Percentiles rank a stretch among this genome's conserved stretches.
Evolutionary conservation across 805 yeast genomes (phyloP).

Genomic region (Suhomyces emberorum): DNA sequence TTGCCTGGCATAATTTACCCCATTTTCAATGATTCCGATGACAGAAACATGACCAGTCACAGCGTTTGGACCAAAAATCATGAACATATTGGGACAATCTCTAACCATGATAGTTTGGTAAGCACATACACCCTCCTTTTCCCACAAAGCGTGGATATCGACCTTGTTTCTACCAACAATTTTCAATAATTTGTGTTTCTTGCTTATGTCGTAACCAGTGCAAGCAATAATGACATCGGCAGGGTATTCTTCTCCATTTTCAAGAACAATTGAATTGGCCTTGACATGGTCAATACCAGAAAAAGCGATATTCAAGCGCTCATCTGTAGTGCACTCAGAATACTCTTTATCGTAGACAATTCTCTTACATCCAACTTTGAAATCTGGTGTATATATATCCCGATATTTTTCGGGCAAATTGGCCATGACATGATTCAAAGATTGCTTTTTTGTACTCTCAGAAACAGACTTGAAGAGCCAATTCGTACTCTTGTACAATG

Average conservation of each 20-base stretch:
- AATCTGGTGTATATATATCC: slow-evolving; percentile 33
- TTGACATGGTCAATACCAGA: slow-evolving; percentile 23
- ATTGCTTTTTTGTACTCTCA: slow-evolving; percentile 16
- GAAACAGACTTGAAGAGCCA: no score
- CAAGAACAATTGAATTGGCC: slow-evolving; percentile 27
- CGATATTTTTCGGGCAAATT: slow-evolving; percentile 33
- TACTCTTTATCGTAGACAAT: slow-evolving; percentile 37
- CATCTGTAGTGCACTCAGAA: slow-evolving; percentile 30
- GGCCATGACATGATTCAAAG: slow-evolving; percentile 23
- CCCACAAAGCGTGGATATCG: slow-evolving; percentile 25
- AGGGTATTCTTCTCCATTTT: slow-evolving; percentile 23
- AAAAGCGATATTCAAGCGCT: slow-evolving; percentile 23
- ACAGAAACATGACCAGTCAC: slow-evolving; percentile 44
- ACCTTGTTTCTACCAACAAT: slow-evolving; percentile 26
- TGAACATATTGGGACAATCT: slow-evolving; percentile 33
- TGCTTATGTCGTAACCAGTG: slow-evolving; percentile 34
- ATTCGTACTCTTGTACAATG: slow-evolving; percentile 31
- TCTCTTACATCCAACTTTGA: slow-evolving; percentile 41
- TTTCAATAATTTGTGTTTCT: slow-evolving; percentile 15
- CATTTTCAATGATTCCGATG: slow-evolving; percentile 37
- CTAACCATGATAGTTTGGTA: slow-evolving; percentile 33
- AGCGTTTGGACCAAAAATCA: slow-evolving; percentile 40
- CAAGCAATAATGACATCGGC: slow-evolving; percentile 43
- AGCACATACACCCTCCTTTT: slow-evolving; percentile 29
- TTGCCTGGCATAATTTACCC: slow-evolving; percentile 19